Evolutionary conservation across 2,329 filamentous ascomycete species (phyloP), one percentile per base, ranked within the genome.

Genomic region (Teratosphaeria destructans): DNA sequence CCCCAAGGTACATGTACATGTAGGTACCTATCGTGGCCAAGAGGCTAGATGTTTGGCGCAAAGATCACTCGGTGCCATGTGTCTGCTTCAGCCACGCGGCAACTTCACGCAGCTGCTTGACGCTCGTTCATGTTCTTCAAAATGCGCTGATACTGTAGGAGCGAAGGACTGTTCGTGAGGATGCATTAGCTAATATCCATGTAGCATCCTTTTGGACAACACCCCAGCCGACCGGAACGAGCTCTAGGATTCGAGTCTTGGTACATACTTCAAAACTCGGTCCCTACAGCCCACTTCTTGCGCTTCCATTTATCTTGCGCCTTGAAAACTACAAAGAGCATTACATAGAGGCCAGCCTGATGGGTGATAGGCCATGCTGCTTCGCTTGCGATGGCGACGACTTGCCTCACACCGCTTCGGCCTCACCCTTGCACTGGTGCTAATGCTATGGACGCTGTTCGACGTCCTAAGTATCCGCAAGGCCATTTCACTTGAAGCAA

Each of bases 391-490:
- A 39, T 54, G 57, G 52, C 27, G 47, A 26, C 52, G 57, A 32
- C 19, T 43, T 5, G 19, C 56, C 27, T 32, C n/a, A 14, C 23
- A 32, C 26, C 57, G 57, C 27, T 32, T 37, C 16, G 34, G 23
- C 26, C 54, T 43, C 26, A 19, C 23, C 26, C 53, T 64, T 39
- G 60, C 57, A 7, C 32, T 63, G 53, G 26, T 65, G 19, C 52
- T 66, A 35, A n/a, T 62, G 7, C 43, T 58, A 10, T 67, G 65
- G 65, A 68, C 63, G 0, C 54, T 64, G 7, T 35, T 67, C 43
- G 67, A 68, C 43, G 59, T 63, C n/a, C 27, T 65, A 14, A 62
- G 61, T 52, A 59, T 64, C 52, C 65, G 63, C 27, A 60, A 54
- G 16, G 62, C 63, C 29, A 52, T 66, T 27, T 37, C 59, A 34